Base-by-base conservation (phyloP, 2,329 filamentous ascomycete genomes). In the Alternaria atra region DNA sequence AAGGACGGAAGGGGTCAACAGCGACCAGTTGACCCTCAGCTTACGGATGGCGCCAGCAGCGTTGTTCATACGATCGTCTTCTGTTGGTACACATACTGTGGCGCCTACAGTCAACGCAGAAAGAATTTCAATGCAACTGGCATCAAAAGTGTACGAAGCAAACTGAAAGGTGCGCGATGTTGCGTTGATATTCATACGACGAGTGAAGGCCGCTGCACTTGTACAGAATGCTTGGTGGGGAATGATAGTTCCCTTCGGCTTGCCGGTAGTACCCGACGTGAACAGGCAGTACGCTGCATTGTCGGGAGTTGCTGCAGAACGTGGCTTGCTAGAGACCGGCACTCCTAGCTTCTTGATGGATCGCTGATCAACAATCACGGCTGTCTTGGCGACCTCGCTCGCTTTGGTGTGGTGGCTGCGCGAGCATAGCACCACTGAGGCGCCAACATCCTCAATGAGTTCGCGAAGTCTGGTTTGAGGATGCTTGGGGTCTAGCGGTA, bases 241-340 rank as follows among this genome's bases (percentile, higher is more conserved):
- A 58, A 90, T 86, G 34, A 89, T 86, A 9, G 89, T 86, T 2
- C 87, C 88, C 58, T 87, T 87, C 0, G 86, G 85, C 51, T 81
- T 83, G 47, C 73, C 73, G 12, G 73, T 78, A 23, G 72, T 77
- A 13, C 74, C 74, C 20, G 75, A 78, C 0, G 84, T 85, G 65
- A 90, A 87, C 7, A 91, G 82, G 15, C 89, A 82, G 67, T 89
- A 91, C 0, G 88, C 87, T 5, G 83, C 81, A 44, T 85, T 56
- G 79, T 81, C 3, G 79, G 80, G 6, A 72, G 74, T 27, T 73
- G 70, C 71, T 73, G 73, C 32, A 77, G 72, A 17, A 77, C 79
- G 55, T 64, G 77, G 61, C 79, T 78, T 40, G 76, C 74, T 59
- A 77, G 81, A 69, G 75, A 69, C 20, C 64, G 54, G 71, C 58